Evolutionary conservation across 176 grass and related monocot species (phyloP).

Genomic region (Zizania latifolia): DNA sequence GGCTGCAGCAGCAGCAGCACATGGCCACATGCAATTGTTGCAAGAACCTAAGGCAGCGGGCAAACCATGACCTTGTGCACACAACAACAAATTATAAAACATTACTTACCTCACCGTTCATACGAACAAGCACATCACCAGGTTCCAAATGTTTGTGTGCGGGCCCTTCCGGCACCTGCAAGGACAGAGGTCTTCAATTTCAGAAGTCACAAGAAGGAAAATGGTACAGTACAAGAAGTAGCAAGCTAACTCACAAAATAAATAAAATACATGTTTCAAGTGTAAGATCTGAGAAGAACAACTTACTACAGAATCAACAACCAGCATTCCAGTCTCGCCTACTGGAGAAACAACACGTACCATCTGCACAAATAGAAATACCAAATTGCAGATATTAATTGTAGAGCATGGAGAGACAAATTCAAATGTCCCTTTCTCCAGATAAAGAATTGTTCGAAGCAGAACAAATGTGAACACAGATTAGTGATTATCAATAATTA

Average conservation of each 20-base stretch:
- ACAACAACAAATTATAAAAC: slow-evolving; percentile 6
- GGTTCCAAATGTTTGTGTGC: slow-evolving; percentile 86
- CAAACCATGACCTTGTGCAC: background rate
- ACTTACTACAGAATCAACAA: slow-evolving; percentile 97
- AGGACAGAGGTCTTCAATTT: slow-evolving; percentile 13
- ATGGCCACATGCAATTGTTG: background rate
- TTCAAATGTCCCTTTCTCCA: slow-evolving; percentile 1
- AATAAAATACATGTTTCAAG: slow-evolving; percentile 20
- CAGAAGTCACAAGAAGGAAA: slow-evolving; percentile 7
- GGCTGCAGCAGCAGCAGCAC: too few species aligned
- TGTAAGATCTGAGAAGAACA: slow-evolving; percentile 19
- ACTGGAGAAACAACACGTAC: slow-evolving; percentile 69
- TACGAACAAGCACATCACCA: slow-evolving; percentile 84
- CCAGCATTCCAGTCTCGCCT: slow-evolving; percentile 94
- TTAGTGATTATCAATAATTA: slow-evolving; percentile 2
- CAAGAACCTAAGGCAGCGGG: background rate
- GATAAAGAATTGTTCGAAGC: background rate
- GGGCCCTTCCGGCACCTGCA: slow-evolving; percentile 93
- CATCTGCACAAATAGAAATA: slow-evolving; percentile 48
- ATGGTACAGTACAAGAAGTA: slow-evolving; percentile 12
- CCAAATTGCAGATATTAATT: background rate
- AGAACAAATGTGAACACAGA: slow-evolving; percentile 13
- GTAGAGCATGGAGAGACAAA: background rate
- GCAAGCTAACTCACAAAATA: background rate
- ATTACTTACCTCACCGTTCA: slow-evolving; percentile 69